These are phyloP conservation scores for Suillus discolor DNA, from an alignment of 768 basidiomycete genomes.

Conservation along the genomic window DNA sequence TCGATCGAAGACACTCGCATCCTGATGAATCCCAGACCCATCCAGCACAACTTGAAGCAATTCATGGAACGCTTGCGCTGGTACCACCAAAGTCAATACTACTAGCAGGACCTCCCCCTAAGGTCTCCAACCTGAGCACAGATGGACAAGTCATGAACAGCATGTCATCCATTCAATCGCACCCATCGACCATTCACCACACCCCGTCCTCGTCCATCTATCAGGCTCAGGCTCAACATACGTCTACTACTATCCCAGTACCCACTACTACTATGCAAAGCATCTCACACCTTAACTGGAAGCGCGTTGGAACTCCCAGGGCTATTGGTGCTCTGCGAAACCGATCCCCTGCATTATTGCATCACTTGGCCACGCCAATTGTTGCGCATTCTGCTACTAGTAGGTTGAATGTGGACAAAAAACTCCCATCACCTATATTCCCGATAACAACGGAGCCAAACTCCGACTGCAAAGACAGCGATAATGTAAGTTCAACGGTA, in stretches of 20 bases:
- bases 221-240: neutral
- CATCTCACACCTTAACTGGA: neutral
- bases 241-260: neutral
- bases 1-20: neutral
- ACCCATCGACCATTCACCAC: too few species aligned
- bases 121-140: neutral
- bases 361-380: neutral
- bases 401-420: too few species aligned
- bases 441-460: neutral
- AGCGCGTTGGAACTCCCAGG: neutral
- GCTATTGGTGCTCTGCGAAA: neutral
- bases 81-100: neutral
- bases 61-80: neutral
- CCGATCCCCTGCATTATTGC: neutral
- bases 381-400: neutral
- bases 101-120: neutral
- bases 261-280: neutral
- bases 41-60: neutral
- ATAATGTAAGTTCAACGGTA: neutral
- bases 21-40: neutral
- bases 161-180: neutral
- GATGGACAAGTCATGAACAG: neutral
- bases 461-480: neutral
- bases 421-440: too few species aligned
- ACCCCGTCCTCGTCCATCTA: neutral